Percentiles rank a stretch among this genome's conserved stretches.
Conservation (phyloP, 1,139 yeast species). For the Magnusiomyces paraingens region DNA sequence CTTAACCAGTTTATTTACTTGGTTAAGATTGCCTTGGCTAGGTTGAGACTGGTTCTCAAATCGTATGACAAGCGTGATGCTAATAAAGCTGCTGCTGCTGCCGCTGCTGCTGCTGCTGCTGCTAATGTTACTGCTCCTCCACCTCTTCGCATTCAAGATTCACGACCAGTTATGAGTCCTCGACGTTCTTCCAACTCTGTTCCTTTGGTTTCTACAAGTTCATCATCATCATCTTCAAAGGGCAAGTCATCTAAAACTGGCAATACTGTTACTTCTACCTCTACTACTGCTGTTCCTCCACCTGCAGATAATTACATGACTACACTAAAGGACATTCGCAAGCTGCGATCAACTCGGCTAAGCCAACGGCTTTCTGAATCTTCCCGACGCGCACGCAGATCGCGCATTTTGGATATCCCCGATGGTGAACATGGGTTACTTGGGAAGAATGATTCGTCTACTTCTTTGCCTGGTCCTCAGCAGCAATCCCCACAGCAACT, state of each 20-base stretch:
- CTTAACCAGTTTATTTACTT: conserved; percentile 69
- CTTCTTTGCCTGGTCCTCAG: conserved; percentile 10
- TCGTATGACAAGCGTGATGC: conserved; percentile 32
- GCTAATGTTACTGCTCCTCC: background rate
- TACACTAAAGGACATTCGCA: conserved; percentile 70
- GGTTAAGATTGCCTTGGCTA: conserved; percentile 73
- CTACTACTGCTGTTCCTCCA: conserved; percentile 7
- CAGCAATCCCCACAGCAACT: conserved; percentile 5
- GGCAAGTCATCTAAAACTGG: background rate
- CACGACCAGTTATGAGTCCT: conserved; percentile 5
- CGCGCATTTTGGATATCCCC: conserved; percentile 44
- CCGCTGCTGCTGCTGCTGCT: conserved; percentile 7
- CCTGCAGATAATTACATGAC: conserved; percentile 47
- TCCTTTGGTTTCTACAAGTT: background rate
- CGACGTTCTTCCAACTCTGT: conserved; percentile 9
- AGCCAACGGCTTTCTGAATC: conserved; percentile 56
- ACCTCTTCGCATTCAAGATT: background rate
- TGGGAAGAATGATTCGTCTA: conserved; percentile 23
- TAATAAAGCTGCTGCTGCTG: conserved; percentile 19
- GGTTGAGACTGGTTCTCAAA: conserved; percentile 67
- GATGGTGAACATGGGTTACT: conserved; percentile 31
- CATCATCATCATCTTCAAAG: background rate
- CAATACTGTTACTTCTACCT: background rate
- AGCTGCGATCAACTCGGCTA: conserved; percentile 69
- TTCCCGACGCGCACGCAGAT: conserved; percentile 52